Evolutionary conservation across 495 filamentous ascomycete genomes (phyloP).

Genomic region (Trichoderma parareesei): DNA sequence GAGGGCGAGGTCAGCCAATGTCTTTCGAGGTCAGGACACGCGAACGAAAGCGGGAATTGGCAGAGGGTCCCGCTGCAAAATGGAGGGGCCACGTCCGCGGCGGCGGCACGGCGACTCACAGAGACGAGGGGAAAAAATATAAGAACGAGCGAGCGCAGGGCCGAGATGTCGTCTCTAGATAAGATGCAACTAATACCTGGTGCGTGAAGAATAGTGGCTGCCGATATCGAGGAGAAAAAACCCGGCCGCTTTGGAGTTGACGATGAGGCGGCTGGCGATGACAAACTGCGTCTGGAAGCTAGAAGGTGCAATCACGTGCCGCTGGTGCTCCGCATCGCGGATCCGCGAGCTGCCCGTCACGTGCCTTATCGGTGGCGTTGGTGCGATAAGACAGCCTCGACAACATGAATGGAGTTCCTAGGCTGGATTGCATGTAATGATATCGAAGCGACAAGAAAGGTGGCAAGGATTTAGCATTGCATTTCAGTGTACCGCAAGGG

Average conservation of each 20-base stretch:
- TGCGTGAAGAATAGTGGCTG: slow-evolving; percentile 4
- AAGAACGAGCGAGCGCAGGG: slow-evolving; percentile 4
- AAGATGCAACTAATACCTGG: neutral
- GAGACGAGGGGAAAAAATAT: neutral
- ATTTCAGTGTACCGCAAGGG: too few species aligned
- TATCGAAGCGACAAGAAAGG: too few species aligned
- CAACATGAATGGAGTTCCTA: too few species aligned
- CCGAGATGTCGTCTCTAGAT: neutral
- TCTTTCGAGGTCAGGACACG: slow-evolving; percentile 8
- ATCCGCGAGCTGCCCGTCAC: neutral
- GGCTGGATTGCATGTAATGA: too few species aligned
- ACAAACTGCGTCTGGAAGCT: slow-evolving; percentile 5
- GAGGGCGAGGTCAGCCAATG: slow-evolving; percentile 5
- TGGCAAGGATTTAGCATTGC: too few species aligned
- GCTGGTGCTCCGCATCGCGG: neutral
- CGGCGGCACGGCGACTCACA: neutral
- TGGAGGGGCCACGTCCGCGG: slow-evolving; percentile 7
- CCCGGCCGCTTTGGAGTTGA: slow-evolving; percentile 7
- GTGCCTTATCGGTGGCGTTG: neutral
- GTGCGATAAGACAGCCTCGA: neutral
- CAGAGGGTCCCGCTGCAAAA: slow-evolving; percentile 5
- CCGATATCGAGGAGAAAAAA: neutral
- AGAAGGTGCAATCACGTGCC: neutral
- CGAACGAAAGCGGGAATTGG: slow-evolving; percentile 10
- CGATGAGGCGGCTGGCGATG: slow-evolving; percentile 1